phyloP scores from a whole-genome alignment of 768 basidiomycete species.

The Rickenella mellea region DNA sequence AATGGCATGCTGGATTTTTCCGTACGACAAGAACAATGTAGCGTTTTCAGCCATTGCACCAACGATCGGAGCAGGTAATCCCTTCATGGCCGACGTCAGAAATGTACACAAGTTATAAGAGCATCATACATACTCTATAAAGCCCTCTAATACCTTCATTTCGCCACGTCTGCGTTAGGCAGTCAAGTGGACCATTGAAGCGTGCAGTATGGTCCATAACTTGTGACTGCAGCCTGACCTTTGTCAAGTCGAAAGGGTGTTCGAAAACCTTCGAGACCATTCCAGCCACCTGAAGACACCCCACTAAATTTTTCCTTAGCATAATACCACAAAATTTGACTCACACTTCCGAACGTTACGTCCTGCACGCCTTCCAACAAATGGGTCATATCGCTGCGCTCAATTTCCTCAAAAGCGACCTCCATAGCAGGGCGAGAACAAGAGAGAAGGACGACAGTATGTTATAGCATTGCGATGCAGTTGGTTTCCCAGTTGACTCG shows the following conservation, averaged over 20 bases:
- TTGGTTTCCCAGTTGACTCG: too few species aligned
- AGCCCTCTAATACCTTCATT: conserved; percentile 79
- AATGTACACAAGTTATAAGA: too few species aligned
- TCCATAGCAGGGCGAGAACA: too few species aligned
- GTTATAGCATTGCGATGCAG: too few species aligned
- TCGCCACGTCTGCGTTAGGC: conserved; percentile 69
- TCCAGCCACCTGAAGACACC: conserved; percentile 57
- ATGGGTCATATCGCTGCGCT: background rate
- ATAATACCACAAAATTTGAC: conserved; percentile 13
- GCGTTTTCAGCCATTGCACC: conserved; percentile 94
- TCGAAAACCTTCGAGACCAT: conserved; percentile 85
- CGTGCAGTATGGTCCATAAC: conserved; percentile 60
- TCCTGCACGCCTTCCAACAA: conserved; percentile 27
- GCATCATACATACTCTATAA: conserved; percentile 58
- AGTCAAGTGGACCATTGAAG: conserved; percentile 84
- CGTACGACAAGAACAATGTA: conserved; percentile 78
- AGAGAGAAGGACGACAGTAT: too few species aligned
- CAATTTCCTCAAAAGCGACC: too few species aligned
- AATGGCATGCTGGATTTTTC: conserved; percentile 57
- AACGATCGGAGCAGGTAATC: conserved; percentile 81
- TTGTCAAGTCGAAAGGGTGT: conserved; percentile 92
- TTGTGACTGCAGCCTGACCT: conserved; percentile 89
- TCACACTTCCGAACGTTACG: conserved; percentile 48
- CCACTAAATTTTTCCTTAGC: background rate
- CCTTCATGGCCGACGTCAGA: conserved; percentile 49